phyloP scores from a whole-genome alignment of 1,284 basidiomycete genomes.

The Hemileia vastatrix region DNA sequence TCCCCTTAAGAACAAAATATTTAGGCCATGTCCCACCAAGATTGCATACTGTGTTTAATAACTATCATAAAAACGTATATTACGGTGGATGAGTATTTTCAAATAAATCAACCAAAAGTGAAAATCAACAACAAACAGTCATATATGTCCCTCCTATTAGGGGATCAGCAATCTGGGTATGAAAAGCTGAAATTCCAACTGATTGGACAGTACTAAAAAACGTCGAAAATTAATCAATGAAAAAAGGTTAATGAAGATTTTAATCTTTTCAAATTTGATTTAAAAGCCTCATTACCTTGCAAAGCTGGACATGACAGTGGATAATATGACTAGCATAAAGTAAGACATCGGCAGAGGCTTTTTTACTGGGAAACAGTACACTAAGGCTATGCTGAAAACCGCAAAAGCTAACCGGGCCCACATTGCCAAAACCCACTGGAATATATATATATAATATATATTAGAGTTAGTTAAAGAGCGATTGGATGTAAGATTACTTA shows the following conservation, averaged over 20 bases:
- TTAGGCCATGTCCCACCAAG: slow-evolving; percentile 97
- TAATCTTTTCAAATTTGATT: not conserved
- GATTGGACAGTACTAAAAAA: slow-evolving; percentile 83
- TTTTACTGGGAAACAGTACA: slow-evolving; percentile 66
- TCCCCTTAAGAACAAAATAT: slow-evolving; percentile 81
- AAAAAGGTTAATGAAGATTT: slow-evolving; percentile 4
- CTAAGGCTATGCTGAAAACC: slow-evolving; percentile 60
- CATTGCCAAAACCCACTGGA: slow-evolving; percentile 74
- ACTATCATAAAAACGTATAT: slow-evolving; percentile 47
- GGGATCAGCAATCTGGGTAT: slow-evolving; percentile 92
- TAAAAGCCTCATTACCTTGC: slow-evolving; percentile 57
- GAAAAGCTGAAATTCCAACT: slow-evolving; percentile 95
- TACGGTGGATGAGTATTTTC: not conserved
- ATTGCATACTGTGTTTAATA: slow-evolving; percentile 92
- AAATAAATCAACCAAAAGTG: not conserved
- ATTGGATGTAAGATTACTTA: not conserved
- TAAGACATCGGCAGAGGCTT: slow-evolving; percentile 65
- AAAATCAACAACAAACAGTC: slow-evolving; percentile 59
- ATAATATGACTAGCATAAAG: slow-evolving; percentile 65
- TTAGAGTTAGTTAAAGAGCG: not conserved
- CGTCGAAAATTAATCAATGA: not conserved
- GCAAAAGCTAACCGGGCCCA: slow-evolving; percentile 73
- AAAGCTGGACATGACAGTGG: slow-evolving; percentile 77
- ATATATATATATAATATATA: not conserved
- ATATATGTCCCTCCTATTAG: slow-evolving; percentile 96